Evolutionary conservation across 768 basidiomycete species (phyloP).

Genomic region (Rhodotorula toruloides): DNA sequence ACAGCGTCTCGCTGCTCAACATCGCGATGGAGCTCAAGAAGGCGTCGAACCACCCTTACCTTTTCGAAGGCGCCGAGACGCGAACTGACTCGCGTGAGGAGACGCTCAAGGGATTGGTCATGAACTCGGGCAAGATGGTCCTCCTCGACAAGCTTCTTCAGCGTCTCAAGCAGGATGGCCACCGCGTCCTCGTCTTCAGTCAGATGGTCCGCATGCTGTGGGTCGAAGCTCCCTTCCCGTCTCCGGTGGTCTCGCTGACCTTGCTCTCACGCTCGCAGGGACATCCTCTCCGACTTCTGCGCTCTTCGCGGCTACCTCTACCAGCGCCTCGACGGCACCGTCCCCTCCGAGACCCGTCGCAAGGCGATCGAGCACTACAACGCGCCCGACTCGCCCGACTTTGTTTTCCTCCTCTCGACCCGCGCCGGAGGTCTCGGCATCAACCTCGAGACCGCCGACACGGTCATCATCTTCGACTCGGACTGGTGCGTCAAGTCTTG

Average conservation of each 20-base stretch:
- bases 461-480: slow-evolving; percentile 97
- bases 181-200: slow-evolving; percentile 96
- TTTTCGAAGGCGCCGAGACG: slow-evolving; percentile 91
- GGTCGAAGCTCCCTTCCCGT: slow-evolving; percentile 2
- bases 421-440: slow-evolving; percentile 96
- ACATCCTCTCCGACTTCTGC: slow-evolving; percentile 98
- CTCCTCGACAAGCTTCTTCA: slow-evolving; percentile 92
- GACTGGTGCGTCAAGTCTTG: slow-evolving; percentile 47
- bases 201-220: slow-evolving; percentile 90
- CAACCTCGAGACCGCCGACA: slow-evolving; percentile 97
- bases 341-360: slow-evolving; percentile 85
- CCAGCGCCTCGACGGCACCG: slow-evolving; percentile 86
- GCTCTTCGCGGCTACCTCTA: slow-evolving; percentile 77
- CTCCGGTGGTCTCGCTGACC: neutral
- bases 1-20: slow-evolving; percentile 92
- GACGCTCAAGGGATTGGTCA: slow-evolving; percentile 87
- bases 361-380: slow-evolving; percentile 97
- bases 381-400: slow-evolving; percentile 83
- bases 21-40: slow-evolving; percentile 99
- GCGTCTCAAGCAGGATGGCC: slow-evolving; percentile 81
- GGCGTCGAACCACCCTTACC: slow-evolving; percentile 84
- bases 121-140: slow-evolving; percentile 98
- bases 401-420: slow-evolving; percentile 92
- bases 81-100: slow-evolving; percentile 64
- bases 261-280: slow-evolving; percentile 44